Percentiles rank a stretch among this genome's conserved stretches.
phyloP scores from a whole-genome alignment of 345 rosid species.

The Eucalyptus curtisii region DNA sequence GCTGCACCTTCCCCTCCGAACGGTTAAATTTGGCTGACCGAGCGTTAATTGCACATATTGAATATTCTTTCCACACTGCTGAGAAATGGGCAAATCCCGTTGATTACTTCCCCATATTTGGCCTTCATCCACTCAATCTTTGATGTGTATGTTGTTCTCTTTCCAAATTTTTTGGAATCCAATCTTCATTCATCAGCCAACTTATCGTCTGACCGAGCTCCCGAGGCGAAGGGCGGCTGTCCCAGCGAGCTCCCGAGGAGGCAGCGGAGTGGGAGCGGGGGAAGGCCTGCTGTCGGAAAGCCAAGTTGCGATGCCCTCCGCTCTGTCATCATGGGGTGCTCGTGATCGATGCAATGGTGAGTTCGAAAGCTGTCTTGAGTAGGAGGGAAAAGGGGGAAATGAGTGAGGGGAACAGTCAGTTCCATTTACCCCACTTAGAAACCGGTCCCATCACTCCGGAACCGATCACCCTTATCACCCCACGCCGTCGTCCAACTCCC shows the following conservation, averaged over 20 bases:
- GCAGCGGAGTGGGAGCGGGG: too few species aligned
- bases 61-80: neutral
- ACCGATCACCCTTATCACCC: too few species aligned
- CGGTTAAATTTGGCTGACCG: neutral
- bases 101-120: neutral
- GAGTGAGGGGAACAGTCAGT: fast-evolving
- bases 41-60: neutral
- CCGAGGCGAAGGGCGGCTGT: too few species aligned
- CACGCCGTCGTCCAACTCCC: neutral
- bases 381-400: fast-evolving
- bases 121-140: neutral
- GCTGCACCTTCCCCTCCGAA: neutral
- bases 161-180: neutral
- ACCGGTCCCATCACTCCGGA: too few species aligned
- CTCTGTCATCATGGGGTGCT: neutral
- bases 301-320: neutral
- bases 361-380: neutral
- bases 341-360: neutral
- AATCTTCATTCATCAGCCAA: neutral
- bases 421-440: too few species aligned
- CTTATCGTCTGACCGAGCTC: neutral
- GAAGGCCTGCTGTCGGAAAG: too few species aligned
- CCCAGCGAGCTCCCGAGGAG: too few species aligned
- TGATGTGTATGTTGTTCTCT: neutral
- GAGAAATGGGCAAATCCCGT: neutral